phyloP scores from a whole-genome alignment of 169 alveolate genomes.

The Blepharisma undulans region DNA sequence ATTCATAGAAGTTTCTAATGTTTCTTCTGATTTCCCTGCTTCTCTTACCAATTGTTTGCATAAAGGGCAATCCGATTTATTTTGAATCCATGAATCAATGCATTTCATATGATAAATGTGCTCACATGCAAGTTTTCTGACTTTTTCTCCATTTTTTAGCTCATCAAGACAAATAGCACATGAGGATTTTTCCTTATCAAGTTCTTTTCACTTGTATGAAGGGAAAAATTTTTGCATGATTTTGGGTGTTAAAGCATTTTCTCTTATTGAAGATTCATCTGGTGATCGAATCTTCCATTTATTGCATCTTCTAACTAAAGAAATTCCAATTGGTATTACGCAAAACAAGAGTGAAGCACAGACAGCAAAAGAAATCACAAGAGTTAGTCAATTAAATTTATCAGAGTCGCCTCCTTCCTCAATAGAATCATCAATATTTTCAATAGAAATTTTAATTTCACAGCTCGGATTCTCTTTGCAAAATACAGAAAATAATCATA shows the following conservation, averaged over 20 bases:
- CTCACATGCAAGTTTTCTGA: slow-evolving; percentile 23
- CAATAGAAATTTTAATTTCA: not conserved
- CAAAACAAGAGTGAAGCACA: not conserved
- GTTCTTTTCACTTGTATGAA: not conserved
- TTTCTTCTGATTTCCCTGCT: not conserved
- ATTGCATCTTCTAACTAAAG: not conserved
- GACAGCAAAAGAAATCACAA: not conserved
- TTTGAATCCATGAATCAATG: slow-evolving; percentile 16
- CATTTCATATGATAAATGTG: slow-evolving; percentile 32
- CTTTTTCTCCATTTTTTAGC: slow-evolving; percentile 28
- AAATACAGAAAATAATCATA: not conserved
- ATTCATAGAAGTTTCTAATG: not conserved
- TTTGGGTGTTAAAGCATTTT: not conserved
- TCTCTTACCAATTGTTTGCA: not conserved
- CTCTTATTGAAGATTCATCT: not conserved
- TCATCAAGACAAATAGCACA: slow-evolving; percentile 44
- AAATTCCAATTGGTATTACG: not conserved
- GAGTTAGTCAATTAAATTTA: not conserved
- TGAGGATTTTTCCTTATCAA: not conserved
- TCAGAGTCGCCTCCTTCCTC: not conserved
- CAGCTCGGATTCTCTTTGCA: not conserved
- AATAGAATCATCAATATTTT: not conserved
- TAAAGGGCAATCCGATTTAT: not conserved
- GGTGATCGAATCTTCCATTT: not conserved
- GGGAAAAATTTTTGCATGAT: not conserved